Base-by-base conservation (phyloP, 345 rosid genomes). In the Erysimum cheiranthoides region DNA sequence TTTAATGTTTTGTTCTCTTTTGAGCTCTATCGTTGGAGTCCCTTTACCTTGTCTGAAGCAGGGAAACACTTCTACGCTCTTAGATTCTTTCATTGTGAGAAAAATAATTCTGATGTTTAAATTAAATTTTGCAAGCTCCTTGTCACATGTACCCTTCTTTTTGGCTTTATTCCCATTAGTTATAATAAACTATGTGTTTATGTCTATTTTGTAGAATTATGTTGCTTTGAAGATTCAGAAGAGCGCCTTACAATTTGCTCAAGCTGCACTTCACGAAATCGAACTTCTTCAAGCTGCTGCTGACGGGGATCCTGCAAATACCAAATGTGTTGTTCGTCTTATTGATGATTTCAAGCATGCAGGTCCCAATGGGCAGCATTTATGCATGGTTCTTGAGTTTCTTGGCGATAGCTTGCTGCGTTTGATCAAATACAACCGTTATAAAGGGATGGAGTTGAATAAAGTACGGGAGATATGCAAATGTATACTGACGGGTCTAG, bases 181-280 rank as follows among this genome's bases (percentile, higher is more conserved):
- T 58, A 10, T 45, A 13, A 4, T 61, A 38, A 30, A 38, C 36
- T 16, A 13, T 21, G 18, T 16, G 40, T 39, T 12, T 12, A 12
- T 27, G 18, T 38, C 45, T 73, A n/a, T 67, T 43, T 43, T 69
- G 43, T 66, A 76, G 98, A 84, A 68, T 43, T 94, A 85, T 73
- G 96, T 92, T 79, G 99, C 99, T 75, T 90, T 94, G 67, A 94
- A 94, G 85, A 94, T 94, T 76, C 97, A 92, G 87, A 94, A 92
- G 84, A 94, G 99, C 57, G 97, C 97, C 2, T 87, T 90, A 17
- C 96, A 89, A 36, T 94, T 94, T 87, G 87, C 97, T 51, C 91
- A 92, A 82, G 97, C 97, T 39, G 97, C 97, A 11, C 84, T 92
- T 60, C 99, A 94, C 66, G 99, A 94, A 83, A 92, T 92, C 27